Conservation (phyloP, 2,329 filamentous ascomycete species). For the Penicillium sp. region DNA sequence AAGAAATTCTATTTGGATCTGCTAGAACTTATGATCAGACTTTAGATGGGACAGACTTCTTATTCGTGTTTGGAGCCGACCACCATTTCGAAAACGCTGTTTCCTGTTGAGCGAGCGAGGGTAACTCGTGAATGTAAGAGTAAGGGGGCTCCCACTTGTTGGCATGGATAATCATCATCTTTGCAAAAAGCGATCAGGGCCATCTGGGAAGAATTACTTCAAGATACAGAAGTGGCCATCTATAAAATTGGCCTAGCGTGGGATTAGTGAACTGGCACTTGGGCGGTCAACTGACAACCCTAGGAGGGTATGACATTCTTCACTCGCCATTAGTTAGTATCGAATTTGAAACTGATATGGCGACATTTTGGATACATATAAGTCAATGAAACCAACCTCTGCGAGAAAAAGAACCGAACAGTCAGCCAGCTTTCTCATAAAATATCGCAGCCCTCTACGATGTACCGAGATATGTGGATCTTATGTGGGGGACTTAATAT, state of each 20-base stretch:
- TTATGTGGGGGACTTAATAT: slow-evolving; percentile 50
- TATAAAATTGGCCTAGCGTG: slow-evolving; percentile 13
- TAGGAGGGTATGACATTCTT: slow-evolving; percentile 7
- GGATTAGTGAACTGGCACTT: too few species aligned
- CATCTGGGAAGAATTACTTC: slow-evolving; percentile 83
- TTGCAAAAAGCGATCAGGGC: slow-evolving; percentile 77
- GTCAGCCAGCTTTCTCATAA: slow-evolving; percentile 62
- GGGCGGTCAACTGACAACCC: too few species aligned
- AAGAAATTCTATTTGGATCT: slow-evolving; percentile 62
- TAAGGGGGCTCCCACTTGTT: slow-evolving; percentile 76
- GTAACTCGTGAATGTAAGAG: slow-evolving; percentile 74
- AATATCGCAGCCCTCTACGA: slow-evolving; percentile 81
- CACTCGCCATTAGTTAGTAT: slow-evolving; percentile 67
- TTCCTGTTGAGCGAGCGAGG: slow-evolving; percentile 68
- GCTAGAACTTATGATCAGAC: slow-evolving; percentile 70
- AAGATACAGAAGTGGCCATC: slow-evolving; percentile 80
- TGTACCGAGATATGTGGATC: slow-evolving; percentile 71
- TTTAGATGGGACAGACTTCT: slow-evolving; percentile 83
- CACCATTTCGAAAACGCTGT: slow-evolving; percentile 68
- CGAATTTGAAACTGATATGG: slow-evolving; percentile 76
- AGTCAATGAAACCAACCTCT: slow-evolving; percentile 86
- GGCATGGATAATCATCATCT: slow-evolving; percentile 84
- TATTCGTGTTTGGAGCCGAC: slow-evolving; percentile 67
- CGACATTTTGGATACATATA: slow-evolving; percentile 83
- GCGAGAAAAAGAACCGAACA: slow-evolving; percentile 77